These are phyloP conservation scores for Sisymbrium altissimum DNA, from an alignment of 345 rosid species.

Conservation along the genomic window DNA sequence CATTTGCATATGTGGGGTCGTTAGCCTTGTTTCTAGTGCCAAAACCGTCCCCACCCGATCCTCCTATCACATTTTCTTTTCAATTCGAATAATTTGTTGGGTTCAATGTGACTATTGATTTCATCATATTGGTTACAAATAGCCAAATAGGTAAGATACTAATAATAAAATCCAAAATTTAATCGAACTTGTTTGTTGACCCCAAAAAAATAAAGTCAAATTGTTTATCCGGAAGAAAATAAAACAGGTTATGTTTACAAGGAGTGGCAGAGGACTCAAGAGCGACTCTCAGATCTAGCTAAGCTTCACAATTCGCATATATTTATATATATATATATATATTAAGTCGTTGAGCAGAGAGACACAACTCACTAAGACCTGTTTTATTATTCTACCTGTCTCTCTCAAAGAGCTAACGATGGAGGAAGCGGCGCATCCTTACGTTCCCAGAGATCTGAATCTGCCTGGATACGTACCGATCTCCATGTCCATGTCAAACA, in stretches of 20 bases:
- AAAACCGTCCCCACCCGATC: neutral
- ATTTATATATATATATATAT: no score
- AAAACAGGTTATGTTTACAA: neutral
- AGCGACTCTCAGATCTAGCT: neutral
- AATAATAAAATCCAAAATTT: neutral
- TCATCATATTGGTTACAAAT: neutral
- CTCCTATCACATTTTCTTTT: neutral
- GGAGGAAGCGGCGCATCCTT: conserved; percentile 54
- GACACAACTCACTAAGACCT: neutral
- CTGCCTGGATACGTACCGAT: conserved; percentile 63
- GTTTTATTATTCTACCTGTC: no score
- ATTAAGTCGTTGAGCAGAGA: conserved; percentile 3
- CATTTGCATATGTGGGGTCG: no score
- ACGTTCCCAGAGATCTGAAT: conserved; percentile 71
- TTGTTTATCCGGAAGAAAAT: neutral
- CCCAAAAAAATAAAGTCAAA: neutral
- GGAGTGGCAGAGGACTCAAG: neutral
- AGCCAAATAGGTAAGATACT: no score
- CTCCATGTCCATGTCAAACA: conserved; percentile 55
- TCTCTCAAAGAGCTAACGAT: neutral
- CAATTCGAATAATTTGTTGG: no score
- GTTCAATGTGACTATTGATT: no score
- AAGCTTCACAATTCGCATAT: neutral
- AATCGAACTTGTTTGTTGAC: neutral
- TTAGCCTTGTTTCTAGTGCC: no score